phyloP scores from a whole-genome alignment of 495 filamentous ascomycete species.

The Glutinoglossum americanum region DNA sequence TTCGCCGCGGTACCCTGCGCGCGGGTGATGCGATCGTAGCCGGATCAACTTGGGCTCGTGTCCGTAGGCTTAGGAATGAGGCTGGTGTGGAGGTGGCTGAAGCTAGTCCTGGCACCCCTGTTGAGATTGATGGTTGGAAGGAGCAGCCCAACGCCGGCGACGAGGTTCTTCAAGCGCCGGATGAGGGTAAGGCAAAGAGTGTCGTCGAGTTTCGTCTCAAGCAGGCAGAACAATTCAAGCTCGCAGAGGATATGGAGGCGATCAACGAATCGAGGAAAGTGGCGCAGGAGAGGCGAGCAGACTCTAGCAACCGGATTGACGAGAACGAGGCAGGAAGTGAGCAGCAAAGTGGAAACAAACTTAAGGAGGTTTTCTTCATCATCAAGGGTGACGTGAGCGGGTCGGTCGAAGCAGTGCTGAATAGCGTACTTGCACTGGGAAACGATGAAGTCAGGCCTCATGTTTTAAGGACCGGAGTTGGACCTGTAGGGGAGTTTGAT shows the following conservation, averaged over 20 bases:
- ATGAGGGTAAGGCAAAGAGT: conserved; percentile 57
- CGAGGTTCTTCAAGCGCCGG: conserved; percentile 58
- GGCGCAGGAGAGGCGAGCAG: conserved; percentile 16
- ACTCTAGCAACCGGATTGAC: neutral
- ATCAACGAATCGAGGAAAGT: conserved; percentile 50
- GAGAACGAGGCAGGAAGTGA: neutral
- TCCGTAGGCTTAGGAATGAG: conserved; percentile 69
- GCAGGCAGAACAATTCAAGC: conserved; percentile 32
- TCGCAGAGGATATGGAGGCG: conserved; percentile 48
- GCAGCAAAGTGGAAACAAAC: conserved; percentile 16
- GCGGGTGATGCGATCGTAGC: conserved; percentile 73
- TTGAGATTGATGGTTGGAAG: conserved; percentile 86
- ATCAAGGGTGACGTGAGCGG: conserved; percentile 88
- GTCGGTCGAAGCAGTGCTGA: conserved; percentile 73
- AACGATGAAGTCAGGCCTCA: conserved; percentile 62
- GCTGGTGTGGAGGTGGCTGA: conserved; percentile 46
- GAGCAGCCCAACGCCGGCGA: conserved; percentile 81
- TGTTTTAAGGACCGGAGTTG: conserved; percentile 57
- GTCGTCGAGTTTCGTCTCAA: conserved; percentile 62
- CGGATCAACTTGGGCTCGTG: conserved; percentile 62
- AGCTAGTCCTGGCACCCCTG: conserved; percentile 72
- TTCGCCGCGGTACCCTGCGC: conserved; percentile 67
- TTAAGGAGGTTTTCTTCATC: conserved; percentile 53
- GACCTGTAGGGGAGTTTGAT: conserved; percentile 66
- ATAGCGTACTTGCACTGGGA: conserved; percentile 49